Base-by-base conservation (phyloP, 1,139 yeast species). In the Suhomyces choctaworum region DNA sequence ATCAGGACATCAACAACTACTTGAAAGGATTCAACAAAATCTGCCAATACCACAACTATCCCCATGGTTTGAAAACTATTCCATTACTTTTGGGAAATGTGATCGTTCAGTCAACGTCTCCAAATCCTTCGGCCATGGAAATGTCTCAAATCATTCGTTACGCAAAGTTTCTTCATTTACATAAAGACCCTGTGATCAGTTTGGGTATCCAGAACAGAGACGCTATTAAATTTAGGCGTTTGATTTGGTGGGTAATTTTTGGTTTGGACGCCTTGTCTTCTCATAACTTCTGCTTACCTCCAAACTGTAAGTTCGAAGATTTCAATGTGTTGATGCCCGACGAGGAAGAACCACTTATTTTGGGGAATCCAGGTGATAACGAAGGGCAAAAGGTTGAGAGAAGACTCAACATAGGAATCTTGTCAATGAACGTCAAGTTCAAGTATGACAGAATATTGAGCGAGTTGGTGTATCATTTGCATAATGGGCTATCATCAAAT, bases 211-310 rank as follows among this genome's bases (percentile, higher is more conserved):
- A 66, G 10, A 75, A 76, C 44, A 60, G 67, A 51, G 68, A 66
- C 36, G 64, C 70, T 9, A 67, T 78, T 4, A 78, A 76, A 40
- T 64, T 71, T 32, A 64, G 82, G 51, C 62, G 85, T 48, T 51
- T 77, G 36, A 52, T 80, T 12, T 80, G 85, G 84, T 80, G 84
- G 83, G 78, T 77, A 23, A 76, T 79, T 5, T 78, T 78, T 46
- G 77, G 78, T 12, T 58, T 80, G 36, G 86, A 80, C 51, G 73
- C 78, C 3, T 60, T 77, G 37, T 73, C 80, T 3, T 72, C 82
- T 17, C 73, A 77, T 42, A 78, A 78, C 44, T 72, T 76, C 35
- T 73, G 80, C 50, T 56, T 78, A 23, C 73, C 80, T 0, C 85
- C 86, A 1, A 67, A 76, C 21, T 75, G 81, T 40, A 65, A 66